Evolutionary conservation across 2,329 filamentous ascomycete genomes (phyloP).

Genomic region (Daldinia sp.): DNA sequence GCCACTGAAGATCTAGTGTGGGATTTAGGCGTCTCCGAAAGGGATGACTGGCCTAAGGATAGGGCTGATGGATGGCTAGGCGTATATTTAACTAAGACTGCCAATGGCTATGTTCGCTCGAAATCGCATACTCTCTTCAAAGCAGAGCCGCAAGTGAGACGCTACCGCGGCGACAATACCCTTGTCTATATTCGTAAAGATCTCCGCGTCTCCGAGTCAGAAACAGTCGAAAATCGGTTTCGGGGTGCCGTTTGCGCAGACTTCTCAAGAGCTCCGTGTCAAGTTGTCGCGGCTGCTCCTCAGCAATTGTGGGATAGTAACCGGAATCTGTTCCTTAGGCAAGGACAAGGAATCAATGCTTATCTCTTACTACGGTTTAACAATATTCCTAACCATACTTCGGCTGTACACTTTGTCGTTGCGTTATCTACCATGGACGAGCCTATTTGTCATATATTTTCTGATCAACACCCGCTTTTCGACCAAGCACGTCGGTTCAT

Average conservation of each 20-base stretch:
- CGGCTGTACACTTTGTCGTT: background rate
- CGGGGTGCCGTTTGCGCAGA: background rate
- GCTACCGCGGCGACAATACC: background rate
- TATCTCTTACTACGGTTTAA: background rate
- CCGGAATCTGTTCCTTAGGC: slow-evolving; percentile 7
- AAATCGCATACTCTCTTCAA: slow-evolving; percentile 15
- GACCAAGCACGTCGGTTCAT: background rate
- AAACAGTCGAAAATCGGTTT: background rate
- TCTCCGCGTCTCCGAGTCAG: background rate
- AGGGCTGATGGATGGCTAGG: slow-evolving; percentile 13
- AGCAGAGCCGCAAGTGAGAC: slow-evolving; percentile 3
- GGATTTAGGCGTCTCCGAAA: slow-evolving; percentile 20
- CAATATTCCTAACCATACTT: background rate
- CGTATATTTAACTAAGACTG: slow-evolving; percentile 23
- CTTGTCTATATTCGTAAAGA: slow-evolving; percentile 5
- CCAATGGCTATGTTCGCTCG: slow-evolving; percentile 20
- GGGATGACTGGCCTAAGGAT: slow-evolving; percentile 21
- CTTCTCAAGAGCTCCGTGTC: background rate
- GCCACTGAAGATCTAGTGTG: slow-evolving; percentile 7
- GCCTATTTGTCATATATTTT: slow-evolving; percentile 10
- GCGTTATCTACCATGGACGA: slow-evolving; percentile 15
- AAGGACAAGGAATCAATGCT: slow-evolving; percentile 15
- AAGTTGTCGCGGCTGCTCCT: slow-evolving; percentile 1
- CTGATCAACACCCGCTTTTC: slow-evolving; percentile 4
- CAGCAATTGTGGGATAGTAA: slow-evolving; percentile 18